These are phyloP conservation scores for Sphaerulina musiva DNA, from an alignment of 2,329 filamentous ascomycete species.

Conservation along the genomic window DNA sequence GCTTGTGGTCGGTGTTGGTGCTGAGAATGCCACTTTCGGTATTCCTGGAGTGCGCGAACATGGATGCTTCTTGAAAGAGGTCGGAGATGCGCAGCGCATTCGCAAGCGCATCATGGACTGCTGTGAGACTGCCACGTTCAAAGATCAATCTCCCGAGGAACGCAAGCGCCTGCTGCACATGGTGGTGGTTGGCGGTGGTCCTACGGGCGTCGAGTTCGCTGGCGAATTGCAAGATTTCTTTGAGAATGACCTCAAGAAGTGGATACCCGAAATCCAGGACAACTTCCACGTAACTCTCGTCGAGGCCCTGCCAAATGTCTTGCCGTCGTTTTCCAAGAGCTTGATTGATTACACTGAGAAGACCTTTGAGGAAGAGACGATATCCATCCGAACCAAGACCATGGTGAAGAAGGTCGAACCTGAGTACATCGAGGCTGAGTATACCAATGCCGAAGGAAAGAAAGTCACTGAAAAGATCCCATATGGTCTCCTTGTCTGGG, in stretches of 20 bases:
- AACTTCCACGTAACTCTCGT: conserved; percentile 97
- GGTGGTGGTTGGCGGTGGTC: conserved; percentile 80
- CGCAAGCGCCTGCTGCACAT: conserved; percentile 93
- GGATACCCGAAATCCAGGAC: conserved; percentile 89
- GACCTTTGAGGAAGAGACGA: conserved; percentile 97
- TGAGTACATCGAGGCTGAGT: conserved; percentile 86
- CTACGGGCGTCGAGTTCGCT: conserved; percentile 96
- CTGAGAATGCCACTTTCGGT: conserved; percentile 95
- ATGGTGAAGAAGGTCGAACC: conserved; percentile 97
- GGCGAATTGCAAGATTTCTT: conserved; percentile 99
- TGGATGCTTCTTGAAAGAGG: conserved; percentile 98
- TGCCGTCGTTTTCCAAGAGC: conserved; percentile 98
- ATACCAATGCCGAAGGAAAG: conserved; percentile 71
- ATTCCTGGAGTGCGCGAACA: conserved; percentile 93
- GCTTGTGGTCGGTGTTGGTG: conserved; percentile 93
- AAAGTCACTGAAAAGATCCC: conserved; percentile 78
- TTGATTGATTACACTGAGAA: conserved; percentile 99
- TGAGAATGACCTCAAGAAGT: conserved; percentile 95
- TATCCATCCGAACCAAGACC: conserved; percentile 95
- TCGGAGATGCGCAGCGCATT: conserved; percentile 89
- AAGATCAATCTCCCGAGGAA: conserved; percentile 84
- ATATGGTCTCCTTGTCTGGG: conserved; percentile 95
- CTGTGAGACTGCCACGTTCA: conserved; percentile 96
- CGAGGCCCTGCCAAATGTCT: conserved; percentile 87
- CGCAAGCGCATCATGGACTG: conserved; percentile 99